Evolutionary conservation across 2,329 filamentous ascomycete genomes (phyloP), one percentile per base, ranked within the genome.

Genomic region (Verticillium isaacii): DNA sequence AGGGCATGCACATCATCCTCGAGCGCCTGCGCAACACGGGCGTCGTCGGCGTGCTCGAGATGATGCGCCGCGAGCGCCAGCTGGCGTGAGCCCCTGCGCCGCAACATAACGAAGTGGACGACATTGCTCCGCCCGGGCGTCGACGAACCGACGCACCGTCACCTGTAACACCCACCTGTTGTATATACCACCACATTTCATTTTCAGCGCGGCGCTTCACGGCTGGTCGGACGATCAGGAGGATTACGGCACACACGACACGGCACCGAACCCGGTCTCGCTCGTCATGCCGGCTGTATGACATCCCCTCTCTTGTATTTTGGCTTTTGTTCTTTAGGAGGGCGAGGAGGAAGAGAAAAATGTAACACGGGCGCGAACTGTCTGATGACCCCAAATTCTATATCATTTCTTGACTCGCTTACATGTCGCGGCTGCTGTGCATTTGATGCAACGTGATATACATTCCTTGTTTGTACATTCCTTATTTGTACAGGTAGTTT

Each of bases 1-100:
- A 93, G 72, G 91, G 91, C 57, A 94, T 95, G 91, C 87, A 85
- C 61, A 85, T 93, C 41, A 91, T 95, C 9, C 80, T 95, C 25
- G 89, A 93, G 74, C 81, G 91, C 57, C 77, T 87, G 59, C 80
- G 85, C 57, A 83, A 84, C 72, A 84, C 80, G 50, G 82, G 84
- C 34, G 80, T 86, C 61, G 82, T 86, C 61, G 82, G 82, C 45
- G 83, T 87, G 34, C 73, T 87, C 37, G 85, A 87, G 71, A 78
- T 83, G 58, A 75, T 84, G 66, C 79, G 83, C 52, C 71, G 76
- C 54, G 78, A 80, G 64, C 76, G 77, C 36, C 64, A 65, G 41
- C 29, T 64, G 58, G 62, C 65, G 25, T 60, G 59, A 64, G 12
- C 15, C 17, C 17, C 17, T n/a, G 17, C n/a, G n/a, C 15, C 17